Evolutionary conservation across 352 stramenopile genomes (phyloP).

Genomic region (Phytophthora tentaculata): DNA sequence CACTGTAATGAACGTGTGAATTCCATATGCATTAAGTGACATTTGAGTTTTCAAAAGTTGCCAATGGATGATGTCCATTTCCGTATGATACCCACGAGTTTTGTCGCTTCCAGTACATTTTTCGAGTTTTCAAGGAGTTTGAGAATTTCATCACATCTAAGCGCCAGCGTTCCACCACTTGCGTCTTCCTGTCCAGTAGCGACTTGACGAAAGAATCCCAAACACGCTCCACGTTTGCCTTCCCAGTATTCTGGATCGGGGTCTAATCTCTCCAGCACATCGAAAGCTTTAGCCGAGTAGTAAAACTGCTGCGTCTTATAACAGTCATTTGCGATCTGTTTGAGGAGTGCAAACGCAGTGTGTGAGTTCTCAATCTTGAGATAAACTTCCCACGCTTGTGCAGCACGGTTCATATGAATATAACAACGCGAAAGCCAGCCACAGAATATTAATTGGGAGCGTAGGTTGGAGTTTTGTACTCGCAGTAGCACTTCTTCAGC

Average conservation of each 20-base stretch:
- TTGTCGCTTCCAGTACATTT: constrained; percentile 58
- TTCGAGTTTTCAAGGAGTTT: constrained; percentile 59
- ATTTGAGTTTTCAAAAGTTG: not conserved
- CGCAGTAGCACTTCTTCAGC: constrained; percentile 63
- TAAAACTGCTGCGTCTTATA: constrained; percentile 68
- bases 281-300: constrained; percentile 73
- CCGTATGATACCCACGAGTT: constrained; percentile 46
- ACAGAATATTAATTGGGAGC: constrained; percentile 44
- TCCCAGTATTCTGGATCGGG: constrained; percentile 80
- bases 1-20: not conserved
- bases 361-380: constrained; percentile 56
- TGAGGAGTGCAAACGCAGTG: constrained; percentile 58
- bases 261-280: constrained; percentile 76
- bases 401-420: constrained; percentile 40
- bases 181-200: constrained; percentile 39
- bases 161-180: constrained; percentile 4
- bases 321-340: constrained; percentile 75
- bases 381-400: constrained; percentile 71
- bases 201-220: constrained; percentile 70
- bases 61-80: constrained; percentile 42
- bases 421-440: constrained; percentile 69
- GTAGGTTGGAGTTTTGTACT: constrained; percentile 44
- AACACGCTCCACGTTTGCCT: constrained; percentile 70
- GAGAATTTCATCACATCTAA: constrained; percentile 57
- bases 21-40: constrained; percentile 2